Conservation (phyloP, 139 green algal species). For the Medakamo hakoo region DNA sequence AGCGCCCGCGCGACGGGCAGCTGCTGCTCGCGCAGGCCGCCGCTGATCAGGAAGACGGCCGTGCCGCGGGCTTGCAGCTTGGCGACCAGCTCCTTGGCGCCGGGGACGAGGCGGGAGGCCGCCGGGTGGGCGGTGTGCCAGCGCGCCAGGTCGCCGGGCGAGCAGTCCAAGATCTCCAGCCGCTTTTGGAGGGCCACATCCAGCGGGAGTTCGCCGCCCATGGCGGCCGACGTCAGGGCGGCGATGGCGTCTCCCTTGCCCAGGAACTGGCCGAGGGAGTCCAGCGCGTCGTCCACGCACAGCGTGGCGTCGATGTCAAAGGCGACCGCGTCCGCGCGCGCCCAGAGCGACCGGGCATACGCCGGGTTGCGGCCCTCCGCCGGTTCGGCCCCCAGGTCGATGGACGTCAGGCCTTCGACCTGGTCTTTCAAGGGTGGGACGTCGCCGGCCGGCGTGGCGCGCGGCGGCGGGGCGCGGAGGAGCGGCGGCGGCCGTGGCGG, state of each 20-base stretch:
- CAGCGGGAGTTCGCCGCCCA: constrained; percentile 79
- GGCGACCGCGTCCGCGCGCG: constrained; percentile 49
- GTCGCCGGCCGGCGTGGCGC: too few relatives aligned
- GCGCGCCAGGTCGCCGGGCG: constrained; percentile 27
- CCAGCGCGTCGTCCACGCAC: constrained; percentile 90
- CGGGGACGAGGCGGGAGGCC: constrained; percentile 19
- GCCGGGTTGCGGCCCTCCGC: too few relatives aligned
- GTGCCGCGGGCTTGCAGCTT: constrained; percentile 36
- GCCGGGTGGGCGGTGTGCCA: constrained; percentile 61
- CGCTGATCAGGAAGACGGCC: constrained; percentile 54
- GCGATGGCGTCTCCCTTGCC: constrained; percentile 79
- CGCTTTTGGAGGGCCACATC: constrained; percentile 65
- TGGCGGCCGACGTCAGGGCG: constrained; percentile 70
- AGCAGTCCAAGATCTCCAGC: constrained; percentile 64
- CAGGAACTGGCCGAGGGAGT: constrained; percentile 83
- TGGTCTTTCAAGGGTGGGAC: too few relatives aligned
- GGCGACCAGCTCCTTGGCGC: constrained; percentile 37
- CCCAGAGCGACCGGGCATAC: too few relatives aligned
- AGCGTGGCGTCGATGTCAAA: constrained; percentile 98
- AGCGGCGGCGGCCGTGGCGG: too few relatives aligned
- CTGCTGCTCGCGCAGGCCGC: constrained; percentile 52
- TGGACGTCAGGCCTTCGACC: too few relatives aligned
- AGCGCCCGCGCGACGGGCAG: constrained; percentile 42
- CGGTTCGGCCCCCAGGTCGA: too few relatives aligned
- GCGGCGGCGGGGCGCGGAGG: too few relatives aligned